A percentile compares a stretch with the other conserved stretches of the same genome.
phyloP scores from a whole-genome alignment of 2,329 filamentous ascomycete genomes.

The Trichophyton equinum region DNA sequence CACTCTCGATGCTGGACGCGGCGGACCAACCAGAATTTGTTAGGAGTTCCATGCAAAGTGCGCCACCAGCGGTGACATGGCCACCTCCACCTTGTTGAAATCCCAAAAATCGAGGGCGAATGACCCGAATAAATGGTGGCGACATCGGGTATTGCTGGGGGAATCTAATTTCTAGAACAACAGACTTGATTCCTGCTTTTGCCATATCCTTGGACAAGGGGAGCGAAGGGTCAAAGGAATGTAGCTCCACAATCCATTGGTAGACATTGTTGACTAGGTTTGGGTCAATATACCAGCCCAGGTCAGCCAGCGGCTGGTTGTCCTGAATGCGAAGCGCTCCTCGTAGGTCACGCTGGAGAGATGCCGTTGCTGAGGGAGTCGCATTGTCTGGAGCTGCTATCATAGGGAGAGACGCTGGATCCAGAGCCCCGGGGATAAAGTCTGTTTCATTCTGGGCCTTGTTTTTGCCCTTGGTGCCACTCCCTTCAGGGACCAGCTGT shows the following conservation, averaged over 20 bases:
- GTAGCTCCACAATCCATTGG: slow-evolving; percentile 83
- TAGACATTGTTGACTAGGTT: slow-evolving; percentile 60
- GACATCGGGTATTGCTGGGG: slow-evolving; percentile 60
- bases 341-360: slow-evolving; percentile 53
- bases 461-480: not conserved
- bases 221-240: slow-evolving; percentile 59
- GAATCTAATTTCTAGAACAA: slow-evolving; percentile 75
- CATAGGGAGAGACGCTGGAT: slow-evolving; percentile 49
- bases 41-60: slow-evolving; percentile 72
- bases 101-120: slow-evolving; percentile 64
- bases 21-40: slow-evolving; percentile 75
- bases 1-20: slow-evolving; percentile 59
- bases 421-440: slow-evolving; percentile 56
- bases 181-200: slow-evolving; percentile 45
- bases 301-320: slow-evolving; percentile 46
- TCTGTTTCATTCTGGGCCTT: slow-evolving; percentile 33
- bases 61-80: slow-evolving; percentile 72
- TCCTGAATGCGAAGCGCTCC: slow-evolving; percentile 53
- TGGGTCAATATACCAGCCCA: slow-evolving; percentile 74
- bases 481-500: not conserved
- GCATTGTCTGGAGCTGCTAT: slow-evolving; percentile 57
- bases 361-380: slow-evolving; percentile 46
- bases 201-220: slow-evolving; percentile 68
- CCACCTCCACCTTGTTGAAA: slow-evolving; percentile 66
- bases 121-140: slow-evolving; percentile 73